Evolutionary conservation across 257 asterid species (phyloP), one percentile per base, ranked within the genome.

Genomic region (Primulina eburnea): DNA sequence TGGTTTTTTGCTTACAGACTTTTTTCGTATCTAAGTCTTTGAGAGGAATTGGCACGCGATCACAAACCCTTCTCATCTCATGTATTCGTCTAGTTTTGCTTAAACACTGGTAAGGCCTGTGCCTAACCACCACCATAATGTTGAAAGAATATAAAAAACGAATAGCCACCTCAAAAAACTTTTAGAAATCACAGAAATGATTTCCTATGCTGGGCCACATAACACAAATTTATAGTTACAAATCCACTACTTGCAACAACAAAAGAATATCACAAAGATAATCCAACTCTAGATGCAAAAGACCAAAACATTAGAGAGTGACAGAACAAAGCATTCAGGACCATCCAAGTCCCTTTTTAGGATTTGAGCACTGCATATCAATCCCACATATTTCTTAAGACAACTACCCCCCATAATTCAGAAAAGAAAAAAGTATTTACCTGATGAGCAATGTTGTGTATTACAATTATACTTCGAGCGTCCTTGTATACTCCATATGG

Each of bases 361-460:
- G 26, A 30, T 38, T 62, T 21, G 6, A 50, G 24, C 40, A 64
- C n/a, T 28, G 10, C 26, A 57, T 33, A 65, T 59, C 28, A 38
- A 47, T 52, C 33, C 55, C 62, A 37, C 40, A 24, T 71, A 24
- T 24, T 47, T 29, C 7, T 26, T 55, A 64, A 21, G 38, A 47
- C 38, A 30, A 55, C 26, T 24, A 24, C 26, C 26, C 26, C 26
- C 26, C 26, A 24, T 24, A 53, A 35, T 24, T 33, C 69, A 26
- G 37, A 34, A 73, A 30, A 65, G 34, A 18, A 62, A 60, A 68
- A 71, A 24, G 59, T 61, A 65, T 66, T 76, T 47, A 94, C 99
- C 88, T 94, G 99, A 82, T 94, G 99, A 75, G 99, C 96, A 72
- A 94, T 86, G 79, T 94, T 91, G 82, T 94, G 99, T 79, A 94